Base-by-base conservation (phyloP, 1,284 basidiomycete genomes). In the Ustilago bromivora region DNA sequence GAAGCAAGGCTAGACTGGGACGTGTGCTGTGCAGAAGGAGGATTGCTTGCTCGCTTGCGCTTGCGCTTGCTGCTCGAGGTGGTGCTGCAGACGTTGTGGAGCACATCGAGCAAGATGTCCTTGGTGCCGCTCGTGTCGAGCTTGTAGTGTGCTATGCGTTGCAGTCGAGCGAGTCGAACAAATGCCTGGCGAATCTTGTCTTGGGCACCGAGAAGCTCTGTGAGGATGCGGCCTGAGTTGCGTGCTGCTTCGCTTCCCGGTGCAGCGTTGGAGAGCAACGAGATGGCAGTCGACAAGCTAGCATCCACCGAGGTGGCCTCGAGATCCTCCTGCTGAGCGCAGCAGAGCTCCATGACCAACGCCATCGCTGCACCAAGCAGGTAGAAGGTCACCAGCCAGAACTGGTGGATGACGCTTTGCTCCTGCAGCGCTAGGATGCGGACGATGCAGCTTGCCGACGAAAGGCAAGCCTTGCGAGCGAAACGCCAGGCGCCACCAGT, bases 341-440 rank as follows among this genome's bases (percentile, higher is more conserved):
- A 76, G 56, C 76, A 79, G 13, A 81, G 71, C 41, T 71, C 71
- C 63, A 76, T 76, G 32, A 80, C 72, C 34, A 72, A 31, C 41
- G 71, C 72, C 65, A 82, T 68, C 8, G 82, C 71, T 36, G 80
- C 81, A 17, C 79, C 81, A 34, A 81, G 77, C 19, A 80, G 65
- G 49, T 81, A 82, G 64, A 82, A 84, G 28, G 80, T 74, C n/a
- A 76, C 71, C 28, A 84, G 66, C 83, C 83, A 84, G 41, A 80
- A 71, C 51, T 78, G 75, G 56, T 81, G 77, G n/a, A 84, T 61
- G 11, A 78, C 70, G n/a, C 75, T 79, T 4, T 69, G 58, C 5
- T 68, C 63, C 35, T 76, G 66, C 13, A 79, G 75, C 13, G 74
- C 68, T 13, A 76, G 47, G 52, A 77, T 73, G 57, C 70, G 70